A percentile compares a stretch with the other conserved stretches of the same genome.
Conservation (phyloP, 2,329 filamentous ascomycete genomes). For the Fusarium graminum region DNA sequence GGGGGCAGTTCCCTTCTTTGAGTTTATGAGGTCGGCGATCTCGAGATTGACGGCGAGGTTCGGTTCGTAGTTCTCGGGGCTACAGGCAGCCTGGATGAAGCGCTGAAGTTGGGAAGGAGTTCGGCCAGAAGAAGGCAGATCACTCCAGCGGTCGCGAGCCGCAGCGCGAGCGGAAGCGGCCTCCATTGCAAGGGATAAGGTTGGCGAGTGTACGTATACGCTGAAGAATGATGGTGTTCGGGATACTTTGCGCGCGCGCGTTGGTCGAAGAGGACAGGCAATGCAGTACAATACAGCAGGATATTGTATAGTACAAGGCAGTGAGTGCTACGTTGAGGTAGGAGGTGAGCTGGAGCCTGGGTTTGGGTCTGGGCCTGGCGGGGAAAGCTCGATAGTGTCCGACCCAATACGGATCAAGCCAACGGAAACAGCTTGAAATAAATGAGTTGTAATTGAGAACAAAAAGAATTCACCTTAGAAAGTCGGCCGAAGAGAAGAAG, state of each 20-base stretch:
- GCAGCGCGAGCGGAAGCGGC: constrained; percentile 95
- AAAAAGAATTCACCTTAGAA: not conserved
- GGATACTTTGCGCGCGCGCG: constrained; percentile 20
- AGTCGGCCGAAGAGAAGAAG: not conserved
- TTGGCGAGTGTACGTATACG: not conserved
- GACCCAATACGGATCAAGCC: constrained; percentile 29
- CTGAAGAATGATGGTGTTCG: constrained; percentile 9
- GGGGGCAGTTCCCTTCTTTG: constrained; percentile 95
- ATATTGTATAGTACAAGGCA: not conserved
- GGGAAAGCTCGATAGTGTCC: constrained; percentile 30
- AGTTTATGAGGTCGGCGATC: constrained; percentile 95
- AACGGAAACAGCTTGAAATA: constrained; percentile 24
- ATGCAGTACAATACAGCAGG: constrained; percentile 1
- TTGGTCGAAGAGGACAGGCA: constrained; percentile 5
- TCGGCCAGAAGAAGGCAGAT: constrained; percentile 74
- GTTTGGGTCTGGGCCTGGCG: constrained; percentile 13
- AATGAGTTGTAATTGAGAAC: not conserved
- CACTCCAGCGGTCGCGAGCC: constrained; percentile 91
- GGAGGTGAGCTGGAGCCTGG: constrained; percentile 36
- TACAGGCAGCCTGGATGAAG: constrained; percentile 96
- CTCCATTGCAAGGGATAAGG: constrained; percentile 72
- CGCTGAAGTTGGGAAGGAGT: constrained; percentile 90
- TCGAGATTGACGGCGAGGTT: constrained; percentile 97
- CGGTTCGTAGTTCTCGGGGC: constrained; percentile 96
- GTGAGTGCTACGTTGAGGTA: constrained; percentile 12